Conservation (phyloP, 805 yeast genomes). For the Tetrapisispora taiwanensis region DNA sequence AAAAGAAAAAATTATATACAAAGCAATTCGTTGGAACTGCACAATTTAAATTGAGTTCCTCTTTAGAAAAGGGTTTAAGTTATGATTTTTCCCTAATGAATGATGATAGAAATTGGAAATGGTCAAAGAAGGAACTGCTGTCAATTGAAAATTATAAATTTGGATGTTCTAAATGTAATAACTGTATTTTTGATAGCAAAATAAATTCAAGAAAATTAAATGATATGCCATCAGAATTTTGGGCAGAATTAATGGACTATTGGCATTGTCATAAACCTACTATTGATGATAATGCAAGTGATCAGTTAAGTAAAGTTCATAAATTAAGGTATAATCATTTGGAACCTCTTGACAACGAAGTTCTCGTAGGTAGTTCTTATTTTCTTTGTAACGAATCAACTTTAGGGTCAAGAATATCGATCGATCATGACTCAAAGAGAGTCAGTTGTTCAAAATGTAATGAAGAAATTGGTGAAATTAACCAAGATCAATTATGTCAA, state of each 20-base stretch:
- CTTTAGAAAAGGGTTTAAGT: too few relatives aligned
- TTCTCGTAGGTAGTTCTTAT: conserved; percentile 22
- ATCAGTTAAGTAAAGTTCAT: not conserved
- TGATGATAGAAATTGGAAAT: conserved; percentile 11
- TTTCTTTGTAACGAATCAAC: conserved; percentile 11
- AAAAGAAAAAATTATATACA: not conserved
- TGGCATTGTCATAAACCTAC: conserved; percentile 93
- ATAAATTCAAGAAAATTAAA: conserved; percentile 14
- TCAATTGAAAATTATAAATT: conserved; percentile 5
- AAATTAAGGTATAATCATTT: conserved; percentile 14
- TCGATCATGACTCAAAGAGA: not conserved
- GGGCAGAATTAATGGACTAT: conserved; percentile 93
- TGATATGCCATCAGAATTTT: conserved; percentile 82
- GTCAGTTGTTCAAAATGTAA: conserved; percentile 15
- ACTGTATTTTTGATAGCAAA: conserved; percentile 4
- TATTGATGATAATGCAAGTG: conserved; percentile 1
- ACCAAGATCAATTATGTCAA: conserved; percentile 13
- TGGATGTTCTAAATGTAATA: conserved; percentile 12
- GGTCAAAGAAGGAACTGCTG: conserved; percentile 17
- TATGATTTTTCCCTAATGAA: conserved; percentile 5
- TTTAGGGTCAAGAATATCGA: conserved; percentile 1
- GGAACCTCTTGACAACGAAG: conserved; percentile 17
- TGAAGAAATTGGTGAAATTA: conserved; percentile 12
- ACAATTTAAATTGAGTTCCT: not conserved
- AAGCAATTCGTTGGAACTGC: not conserved